A percentile compares a stretch with the other conserved stretches of the same genome.
phyloP scores from a whole-genome alignment of 345 rosid species.

The Moricandia moricandioides region DNA sequence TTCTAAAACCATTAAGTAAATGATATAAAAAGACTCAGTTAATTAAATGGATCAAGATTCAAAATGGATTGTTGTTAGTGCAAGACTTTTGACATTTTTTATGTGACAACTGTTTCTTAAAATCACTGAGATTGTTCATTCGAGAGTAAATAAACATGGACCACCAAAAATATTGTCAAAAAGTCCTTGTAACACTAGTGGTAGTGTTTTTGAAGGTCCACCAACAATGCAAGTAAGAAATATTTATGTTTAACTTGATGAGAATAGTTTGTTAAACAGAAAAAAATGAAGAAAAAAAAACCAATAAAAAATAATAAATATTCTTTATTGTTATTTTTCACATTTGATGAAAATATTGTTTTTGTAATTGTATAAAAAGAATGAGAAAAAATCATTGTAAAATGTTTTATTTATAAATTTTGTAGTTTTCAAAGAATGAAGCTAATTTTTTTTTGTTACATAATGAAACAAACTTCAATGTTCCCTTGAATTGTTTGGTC shows the following conservation, averaged over 20 bases:
- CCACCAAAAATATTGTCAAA: not conserved
- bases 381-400: not conserved
- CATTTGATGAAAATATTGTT: not conserved
- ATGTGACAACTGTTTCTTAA: not conserved
- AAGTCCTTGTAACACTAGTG: not conserved
- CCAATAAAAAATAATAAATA: not conserved
- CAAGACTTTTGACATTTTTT: not conserved
- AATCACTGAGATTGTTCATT: not conserved
- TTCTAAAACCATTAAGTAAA: not conserved
- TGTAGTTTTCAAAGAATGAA: too few relatives aligned
- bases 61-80: not conserved
- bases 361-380: too few relatives aligned
- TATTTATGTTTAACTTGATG: not conserved
- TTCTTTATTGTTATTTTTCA: not conserved
- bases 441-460: too few relatives aligned
- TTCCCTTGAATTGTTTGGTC: not conserved
- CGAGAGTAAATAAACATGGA: not conserved
- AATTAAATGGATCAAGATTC: not conserved
- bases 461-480: too few relatives aligned
- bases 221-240: not conserved
- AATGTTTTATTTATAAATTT: not conserved
- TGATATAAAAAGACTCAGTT: not conserved
- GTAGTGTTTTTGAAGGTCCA: not conserved
- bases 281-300: not conserved
- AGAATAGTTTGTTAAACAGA: not conserved